Percentiles rank a stretch among this genome's conserved stretches.
Conservation (phyloP, 2,329 filamentous ascomycete genomes). For the Diaporthe eres region DNA sequence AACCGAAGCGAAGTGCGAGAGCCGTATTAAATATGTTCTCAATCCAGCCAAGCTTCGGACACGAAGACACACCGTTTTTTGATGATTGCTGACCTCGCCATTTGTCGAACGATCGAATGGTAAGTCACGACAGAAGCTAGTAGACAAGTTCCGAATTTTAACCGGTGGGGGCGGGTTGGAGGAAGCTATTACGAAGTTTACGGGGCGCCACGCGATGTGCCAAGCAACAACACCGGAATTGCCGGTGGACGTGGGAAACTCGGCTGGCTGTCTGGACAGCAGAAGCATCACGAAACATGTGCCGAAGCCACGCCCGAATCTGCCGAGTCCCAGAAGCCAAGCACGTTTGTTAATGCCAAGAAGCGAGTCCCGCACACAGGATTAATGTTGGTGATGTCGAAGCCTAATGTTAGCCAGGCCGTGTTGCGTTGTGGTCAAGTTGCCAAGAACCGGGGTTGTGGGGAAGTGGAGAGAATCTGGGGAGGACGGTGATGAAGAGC, state of each 20-base stretch:
- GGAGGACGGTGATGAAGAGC: not conserved
- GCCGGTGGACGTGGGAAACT: not conserved
- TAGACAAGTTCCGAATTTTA: not conserved
- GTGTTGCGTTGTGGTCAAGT: not conserved
- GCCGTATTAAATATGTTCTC: not conserved
- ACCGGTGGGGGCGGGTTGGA: not conserved
- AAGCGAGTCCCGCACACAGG: not conserved
- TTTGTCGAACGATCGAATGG: not conserved
- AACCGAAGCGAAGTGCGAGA: not conserved
- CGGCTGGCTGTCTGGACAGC: not conserved
- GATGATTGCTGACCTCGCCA: not conserved
- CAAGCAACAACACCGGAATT: conserved; percentile 14
- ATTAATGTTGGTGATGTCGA: not conserved
- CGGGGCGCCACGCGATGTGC: not conserved
- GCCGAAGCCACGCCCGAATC: not conserved
- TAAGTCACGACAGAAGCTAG: not conserved
- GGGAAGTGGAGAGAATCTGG: conserved; percentile 21
- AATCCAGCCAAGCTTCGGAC: not conserved
- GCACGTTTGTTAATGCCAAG: conserved; percentile 1
- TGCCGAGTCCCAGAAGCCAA: conserved; percentile 19
- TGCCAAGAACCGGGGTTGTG: conserved; percentile 19
- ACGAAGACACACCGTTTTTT: not conserved
- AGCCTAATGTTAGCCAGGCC: not conserved
- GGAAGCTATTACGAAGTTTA: conserved; percentile 21
- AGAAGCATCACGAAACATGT: not conserved